Percentiles rank a stretch among this genome's conserved stretches.
These are phyloP conservation scores for Monosporascus sp. DNA, from an alignment of 2,329 filamentous ascomycete genomes.

Conservation along the genomic window DNA sequence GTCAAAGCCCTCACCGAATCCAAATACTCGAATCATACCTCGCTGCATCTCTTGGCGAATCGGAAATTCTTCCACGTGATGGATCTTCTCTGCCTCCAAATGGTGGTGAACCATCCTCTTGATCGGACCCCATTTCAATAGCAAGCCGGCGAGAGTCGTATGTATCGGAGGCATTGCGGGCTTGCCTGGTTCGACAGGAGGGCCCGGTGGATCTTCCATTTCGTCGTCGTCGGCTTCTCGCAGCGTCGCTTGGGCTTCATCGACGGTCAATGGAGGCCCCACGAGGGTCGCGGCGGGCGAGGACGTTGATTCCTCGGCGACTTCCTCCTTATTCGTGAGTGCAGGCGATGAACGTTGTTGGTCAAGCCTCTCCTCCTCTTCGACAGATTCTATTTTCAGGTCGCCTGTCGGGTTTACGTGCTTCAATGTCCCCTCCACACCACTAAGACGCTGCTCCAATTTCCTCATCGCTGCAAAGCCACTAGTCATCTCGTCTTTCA, in stretches of 20 bases:
- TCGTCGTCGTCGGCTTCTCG: constrained; percentile 38
- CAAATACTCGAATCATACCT: constrained; percentile 70
- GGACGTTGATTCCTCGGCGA: constrained; percentile 15
- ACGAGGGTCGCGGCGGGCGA: constrained; percentile 25
- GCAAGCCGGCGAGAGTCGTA: constrained; percentile 80
- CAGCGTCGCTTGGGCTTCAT: constrained; percentile 28
- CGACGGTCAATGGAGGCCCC: constrained; percentile 19
- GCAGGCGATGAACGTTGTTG: constrained; percentile 14
- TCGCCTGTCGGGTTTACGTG: constrained; percentile 16
- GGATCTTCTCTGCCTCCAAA: constrained; percentile 44
- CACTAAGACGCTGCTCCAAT: constrained; percentile 32
- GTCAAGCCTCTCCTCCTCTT: constrained; percentile 25
- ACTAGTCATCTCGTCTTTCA: constrained; percentile 31
- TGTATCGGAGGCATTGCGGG: constrained; percentile 78
- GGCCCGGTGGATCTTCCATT: constrained; percentile 46
- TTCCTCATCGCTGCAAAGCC: constrained; percentile 26
- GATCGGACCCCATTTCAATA: constrained; percentile 70
- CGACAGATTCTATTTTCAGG: constrained; percentile 28
- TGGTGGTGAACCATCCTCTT: constrained; percentile 53
- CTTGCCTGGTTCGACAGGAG: constrained; percentile 50
- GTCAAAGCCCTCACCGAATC: constrained; percentile 64
- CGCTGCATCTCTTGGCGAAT: constrained; percentile 70
- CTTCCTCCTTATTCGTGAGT: constrained; percentile 14
- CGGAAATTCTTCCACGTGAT: constrained; percentile 64
- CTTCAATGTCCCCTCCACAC: constrained; percentile 31